These are phyloP conservation scores for Syncephalastrum sp. DNA, from an alignment of 371 early-diverging fungal species.

Conservation along the genomic window DNA sequence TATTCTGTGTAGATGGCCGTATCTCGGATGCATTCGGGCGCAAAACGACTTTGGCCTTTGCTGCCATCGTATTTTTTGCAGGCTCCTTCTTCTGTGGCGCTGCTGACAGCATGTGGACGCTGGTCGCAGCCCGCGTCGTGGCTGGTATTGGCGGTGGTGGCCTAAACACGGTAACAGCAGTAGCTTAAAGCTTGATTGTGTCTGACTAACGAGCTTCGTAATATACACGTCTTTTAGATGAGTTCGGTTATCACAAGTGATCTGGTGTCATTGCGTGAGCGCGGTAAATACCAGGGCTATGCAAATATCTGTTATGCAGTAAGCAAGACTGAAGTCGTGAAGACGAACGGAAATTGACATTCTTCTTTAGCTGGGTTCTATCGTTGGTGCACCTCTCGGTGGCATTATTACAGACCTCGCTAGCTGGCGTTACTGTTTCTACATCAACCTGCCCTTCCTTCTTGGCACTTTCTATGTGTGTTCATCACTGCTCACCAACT, in stretches of 20 bases:
- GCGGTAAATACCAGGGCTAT: conserved; percentile 48
- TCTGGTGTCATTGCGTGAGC: conserved; percentile 44
- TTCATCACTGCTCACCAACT: conserved; percentile 25
- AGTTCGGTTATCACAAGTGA: conserved; percentile 42
- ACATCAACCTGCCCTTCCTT: conserved; percentile 73
- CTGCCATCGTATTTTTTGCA: conserved; percentile 52
- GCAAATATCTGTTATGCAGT: conserved; percentile 43
- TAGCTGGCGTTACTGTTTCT: conserved; percentile 77
- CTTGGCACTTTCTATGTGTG: conserved; percentile 37
- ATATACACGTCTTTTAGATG: conserved; percentile 8
- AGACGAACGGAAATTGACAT: too few relatives aligned
- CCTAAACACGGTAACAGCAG: conserved; percentile 28
- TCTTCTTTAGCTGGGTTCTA: conserved; percentile 21
- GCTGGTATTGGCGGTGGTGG: conserved; percentile 82
- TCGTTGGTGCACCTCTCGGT: conserved; percentile 43
- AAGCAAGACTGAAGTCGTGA: conserved; percentile 7
- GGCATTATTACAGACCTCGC: conserved; percentile 52
- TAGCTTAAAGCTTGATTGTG: not conserved
- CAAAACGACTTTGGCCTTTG: conserved; percentile 51
- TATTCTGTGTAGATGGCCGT: conserved; percentile 39
- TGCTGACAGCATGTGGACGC: conserved; percentile 54
- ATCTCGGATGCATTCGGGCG: conserved; percentile 73
- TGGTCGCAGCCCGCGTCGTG: conserved; percentile 75
- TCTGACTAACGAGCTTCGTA: not conserved
- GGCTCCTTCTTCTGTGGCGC: conserved; percentile 62